Evolutionary conservation across 495 filamentous ascomycete species (phyloP).

Genomic region (Hypoxylon subgilvum): DNA sequence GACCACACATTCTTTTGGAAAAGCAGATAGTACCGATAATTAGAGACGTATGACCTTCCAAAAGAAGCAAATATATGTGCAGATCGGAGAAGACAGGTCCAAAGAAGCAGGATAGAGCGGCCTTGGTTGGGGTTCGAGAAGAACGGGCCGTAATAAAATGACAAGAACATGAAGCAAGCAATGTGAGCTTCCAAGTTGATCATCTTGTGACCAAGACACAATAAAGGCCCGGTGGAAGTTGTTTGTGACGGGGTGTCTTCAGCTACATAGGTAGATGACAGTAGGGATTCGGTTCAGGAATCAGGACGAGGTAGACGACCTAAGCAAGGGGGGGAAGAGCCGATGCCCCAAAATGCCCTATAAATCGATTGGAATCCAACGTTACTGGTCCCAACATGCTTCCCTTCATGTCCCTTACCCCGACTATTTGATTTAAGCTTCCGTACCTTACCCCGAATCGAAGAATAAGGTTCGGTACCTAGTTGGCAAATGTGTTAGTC

Average conservation of each 20-base stretch:
- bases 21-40: slow-evolving; percentile 28
- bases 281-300: too few relatives aligned
- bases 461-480: slow-evolving; percentile 19
- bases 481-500: neutral
- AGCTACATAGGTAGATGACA: neutral
- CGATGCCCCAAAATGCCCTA: too few relatives aligned
- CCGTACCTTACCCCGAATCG: slow-evolving; percentile 24
- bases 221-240: slow-evolving; percentile 4
- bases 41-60: slow-evolving; percentile 29
- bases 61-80: slow-evolving; percentile 23
- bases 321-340: too few relatives aligned
- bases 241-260: slow-evolving; percentile 22
- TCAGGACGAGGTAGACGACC: too few relatives aligned
- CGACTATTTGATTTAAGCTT: slow-evolving; percentile 18
- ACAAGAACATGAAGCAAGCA: neutral
- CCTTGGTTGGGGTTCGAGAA: slow-evolving; percentile 1
- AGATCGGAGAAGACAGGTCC: neutral
- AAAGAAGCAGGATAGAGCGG: slow-evolving; percentile 1
- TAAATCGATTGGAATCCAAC: too few relatives aligned
- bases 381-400: neutral
- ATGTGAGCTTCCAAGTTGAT: slow-evolving; percentile 19
- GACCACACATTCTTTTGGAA: slow-evolving; percentile 14
- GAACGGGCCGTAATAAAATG: slow-evolving; percentile 26
- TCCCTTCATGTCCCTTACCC: neutral
- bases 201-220: slow-evolving; percentile 32